These are phyloP conservation scores for Xylariales sp. DNA, from an alignment of 2,329 filamentous ascomycete species.

Conservation along the genomic window DNA sequence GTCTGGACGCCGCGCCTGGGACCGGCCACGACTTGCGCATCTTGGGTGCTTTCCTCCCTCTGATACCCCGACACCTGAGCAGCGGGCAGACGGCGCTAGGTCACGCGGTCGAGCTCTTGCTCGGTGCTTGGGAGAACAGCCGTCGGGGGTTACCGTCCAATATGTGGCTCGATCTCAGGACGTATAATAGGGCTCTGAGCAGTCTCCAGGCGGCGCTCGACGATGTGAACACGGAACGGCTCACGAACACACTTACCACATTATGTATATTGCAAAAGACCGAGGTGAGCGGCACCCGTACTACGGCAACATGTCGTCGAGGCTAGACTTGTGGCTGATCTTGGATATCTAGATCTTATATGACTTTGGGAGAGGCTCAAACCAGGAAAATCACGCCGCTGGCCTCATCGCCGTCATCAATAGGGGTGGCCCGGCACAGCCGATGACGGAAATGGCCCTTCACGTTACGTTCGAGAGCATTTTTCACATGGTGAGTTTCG, in stretches of 20 bases:
- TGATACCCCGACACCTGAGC: conserved; percentile 43
- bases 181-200: conserved; percentile 44
- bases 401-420: conserved; percentile 46
- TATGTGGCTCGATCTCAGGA: conserved; percentile 44
- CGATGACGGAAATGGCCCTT: conserved; percentile 43
- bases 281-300: conserved; percentile 38
- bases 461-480: conserved; percentile 47
- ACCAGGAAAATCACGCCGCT: conserved; percentile 47
- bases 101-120: conserved; percentile 44
- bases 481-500: conserved; percentile 45
- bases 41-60: conserved; percentile 44
- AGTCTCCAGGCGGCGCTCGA: conserved; percentile 45
- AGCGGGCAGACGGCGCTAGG: conserved; percentile 40
- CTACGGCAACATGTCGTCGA: neutral
- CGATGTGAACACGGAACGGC: conserved; percentile 35
- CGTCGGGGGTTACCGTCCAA: conserved; percentile 39
- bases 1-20: conserved; percentile 41
- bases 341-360: conserved; percentile 41
- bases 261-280: conserved; percentile 47
- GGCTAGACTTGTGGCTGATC: conserved; percentile 1
- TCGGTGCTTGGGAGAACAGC: conserved; percentile 45
- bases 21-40: conserved; percentile 46
- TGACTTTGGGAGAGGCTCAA: conserved; percentile 45
- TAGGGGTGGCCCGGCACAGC: conserved; percentile 41
- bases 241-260: conserved; percentile 44